Evolutionary conservation across 2,329 filamentous ascomycete species (phyloP), one percentile per base, ranked within the genome.

Genomic region (Diaporthe batatas): DNA sequence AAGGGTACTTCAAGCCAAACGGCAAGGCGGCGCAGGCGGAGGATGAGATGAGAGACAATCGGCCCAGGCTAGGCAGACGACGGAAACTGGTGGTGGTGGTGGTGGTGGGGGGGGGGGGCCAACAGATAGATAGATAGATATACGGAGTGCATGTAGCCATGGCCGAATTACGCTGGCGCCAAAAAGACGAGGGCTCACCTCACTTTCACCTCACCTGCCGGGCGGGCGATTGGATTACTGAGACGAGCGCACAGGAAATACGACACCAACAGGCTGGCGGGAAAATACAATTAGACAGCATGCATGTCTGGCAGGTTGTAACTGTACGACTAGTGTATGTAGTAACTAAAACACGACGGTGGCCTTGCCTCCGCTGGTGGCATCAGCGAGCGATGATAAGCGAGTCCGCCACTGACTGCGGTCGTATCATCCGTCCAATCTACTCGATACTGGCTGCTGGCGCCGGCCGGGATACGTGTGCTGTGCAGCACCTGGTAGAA

Each of bases 401-500:
- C 44, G 44, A 67, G n/a, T 14, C 62, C 16, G 12, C 36, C 29
- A 68, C 32, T 65, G 42, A 49, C 49, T 64, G 59, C 42, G 47
- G 49, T 42, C 49, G 55, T 55, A 32, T 55, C 65, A 55, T n/a
- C 65, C 65, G 65, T 18, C 49, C 65, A 68, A 36, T 68, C 65
- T 68, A 68, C 65, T 68, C 65, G 65, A 68, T 1, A 57, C 65
- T 1, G 36, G 51, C 29, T 29, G 29, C 29, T 29, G n/a, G n/a
- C 32, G 23, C 47, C 36, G 3, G n/a, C n/a, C 51, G 36, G 49
- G 14, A 68, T 36, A n/a, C n/a, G 34, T 55, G 34, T 42, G 29
- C 42, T 34, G 59, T 29, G 57, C 57, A 44, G 25, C 57, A 3
- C 8, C n/a, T n/a, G n/a, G n/a, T n/a, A n/a, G 39, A 67, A 67